Evolutionary conservation across 2,329 filamentous ascomycete genomes (phyloP).

Genomic region (Daldinia sp.): DNA sequence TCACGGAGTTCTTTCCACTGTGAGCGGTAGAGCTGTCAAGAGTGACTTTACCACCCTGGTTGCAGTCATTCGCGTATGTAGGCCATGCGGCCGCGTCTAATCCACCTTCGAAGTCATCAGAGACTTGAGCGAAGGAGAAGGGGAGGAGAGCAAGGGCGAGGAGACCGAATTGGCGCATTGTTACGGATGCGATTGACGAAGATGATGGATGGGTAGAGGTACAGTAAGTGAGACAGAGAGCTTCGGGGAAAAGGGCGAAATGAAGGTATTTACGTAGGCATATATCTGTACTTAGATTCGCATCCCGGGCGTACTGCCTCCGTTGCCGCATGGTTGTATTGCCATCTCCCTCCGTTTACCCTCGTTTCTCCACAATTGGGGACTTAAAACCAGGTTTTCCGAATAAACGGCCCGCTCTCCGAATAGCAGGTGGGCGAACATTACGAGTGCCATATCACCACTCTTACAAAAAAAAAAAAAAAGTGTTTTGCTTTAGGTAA

Average conservation of each 20-base stretch:
- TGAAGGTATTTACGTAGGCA: conserved; percentile 17
- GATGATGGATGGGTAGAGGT: conserved; percentile 7
- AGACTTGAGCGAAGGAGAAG: conserved; percentile 64
- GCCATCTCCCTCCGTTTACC: conserved; percentile 22
- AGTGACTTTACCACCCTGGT: conserved; percentile 67
- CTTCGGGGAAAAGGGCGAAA: conserved; percentile 35
- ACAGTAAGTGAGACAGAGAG: conserved; percentile 1
- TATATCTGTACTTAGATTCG: conserved; percentile 45
- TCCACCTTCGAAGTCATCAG: conserved; percentile 68
- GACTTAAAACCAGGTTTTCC: conserved; percentile 11
- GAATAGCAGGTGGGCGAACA: conserved; percentile 3
- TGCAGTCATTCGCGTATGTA: conserved; percentile 70
- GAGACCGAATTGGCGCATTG: conserved; percentile 59
- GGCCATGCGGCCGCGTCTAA: conserved; percentile 70
- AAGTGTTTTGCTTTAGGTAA: neutral
- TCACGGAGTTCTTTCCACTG: conserved; percentile 67
- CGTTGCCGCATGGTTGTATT: conserved; percentile 24
- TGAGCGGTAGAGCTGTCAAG: conserved; percentile 69
- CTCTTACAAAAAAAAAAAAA: neutral
- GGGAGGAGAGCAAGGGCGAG: conserved; percentile 62
- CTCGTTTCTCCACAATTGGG: conserved; percentile 35
- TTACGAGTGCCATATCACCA: neutral
- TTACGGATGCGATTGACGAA: conserved; percentile 17
- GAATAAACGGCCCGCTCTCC: conserved; percentile 9
- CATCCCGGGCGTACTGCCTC: conserved; percentile 42